Conservation (phyloP, 257 asterid species). For the Solanum infundibuliforme region DNA sequence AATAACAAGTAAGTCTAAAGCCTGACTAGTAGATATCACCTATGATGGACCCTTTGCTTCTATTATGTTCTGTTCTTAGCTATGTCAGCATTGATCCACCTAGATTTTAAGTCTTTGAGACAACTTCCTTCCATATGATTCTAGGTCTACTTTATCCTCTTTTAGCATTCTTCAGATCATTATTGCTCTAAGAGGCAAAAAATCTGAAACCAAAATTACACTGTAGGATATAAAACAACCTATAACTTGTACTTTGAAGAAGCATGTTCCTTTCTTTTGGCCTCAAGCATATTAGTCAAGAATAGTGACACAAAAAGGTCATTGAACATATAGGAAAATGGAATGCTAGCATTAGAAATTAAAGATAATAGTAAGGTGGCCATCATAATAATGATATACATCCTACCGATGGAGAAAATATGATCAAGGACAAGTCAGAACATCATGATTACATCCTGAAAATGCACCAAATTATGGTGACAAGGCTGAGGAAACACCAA, state of each 20-base stretch:
- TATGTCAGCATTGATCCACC: background rate
- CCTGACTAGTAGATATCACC: background rate
- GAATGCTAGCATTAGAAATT: background rate
- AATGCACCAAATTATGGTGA: background rate
- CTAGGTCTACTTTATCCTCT: background rate
- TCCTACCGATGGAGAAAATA: background rate
- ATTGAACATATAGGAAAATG: background rate
- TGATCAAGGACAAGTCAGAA: background rate
- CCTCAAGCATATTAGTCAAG: background rate
- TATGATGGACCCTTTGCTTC: background rate
- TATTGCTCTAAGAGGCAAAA: background rate
- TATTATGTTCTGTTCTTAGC: background rate
- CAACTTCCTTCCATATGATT: background rate
- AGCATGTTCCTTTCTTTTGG: background rate
- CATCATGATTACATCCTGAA: background rate
- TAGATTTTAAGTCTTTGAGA: background rate
- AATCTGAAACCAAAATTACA: background rate
- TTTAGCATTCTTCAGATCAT: background rate
- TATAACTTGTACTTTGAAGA: background rate
- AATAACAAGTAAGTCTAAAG: background rate
- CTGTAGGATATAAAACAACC: background rate
- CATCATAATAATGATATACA: background rate
- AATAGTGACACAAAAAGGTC: background rate
- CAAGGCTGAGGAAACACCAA: background rate
- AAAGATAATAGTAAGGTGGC: background rate